Evolutionary conservation across 1,139 yeast genomes (phyloP).

Genomic region (Scheffersomyces quercinus): DNA sequence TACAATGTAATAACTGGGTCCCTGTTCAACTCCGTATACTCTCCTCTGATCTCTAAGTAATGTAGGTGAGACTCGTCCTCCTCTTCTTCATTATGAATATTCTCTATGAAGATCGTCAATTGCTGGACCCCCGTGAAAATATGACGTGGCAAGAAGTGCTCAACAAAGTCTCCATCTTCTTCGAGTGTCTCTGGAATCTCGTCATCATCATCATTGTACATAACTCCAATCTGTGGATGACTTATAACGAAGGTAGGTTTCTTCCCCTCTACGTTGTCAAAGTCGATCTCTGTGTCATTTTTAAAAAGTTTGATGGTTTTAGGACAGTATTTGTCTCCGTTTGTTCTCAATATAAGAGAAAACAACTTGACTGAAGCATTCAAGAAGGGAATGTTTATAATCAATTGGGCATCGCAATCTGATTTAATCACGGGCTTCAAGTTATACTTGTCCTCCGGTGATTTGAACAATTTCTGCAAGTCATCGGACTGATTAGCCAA

Average conservation of each 20-base stretch:
- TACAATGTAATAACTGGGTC: constrained; percentile 77
- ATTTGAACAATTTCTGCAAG: constrained; percentile 52
- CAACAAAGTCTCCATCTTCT: constrained; percentile 62
- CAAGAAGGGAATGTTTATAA: constrained; percentile 71
- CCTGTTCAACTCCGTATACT: constrained; percentile 57
- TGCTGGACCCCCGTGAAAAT: constrained; percentile 70
- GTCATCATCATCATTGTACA: constrained; percentile 34
- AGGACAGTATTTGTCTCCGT: constrained; percentile 68
- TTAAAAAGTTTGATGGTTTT: constrained; percentile 68
- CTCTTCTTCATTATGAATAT: constrained; percentile 46
- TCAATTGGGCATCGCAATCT: constrained; percentile 81
- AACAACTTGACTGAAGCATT: constrained; percentile 73
- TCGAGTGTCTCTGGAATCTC: constrained; percentile 33
- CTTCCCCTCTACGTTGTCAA: constrained; percentile 55
- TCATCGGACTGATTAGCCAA: constrained; percentile 53
- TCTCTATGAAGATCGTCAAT: constrained; percentile 65
- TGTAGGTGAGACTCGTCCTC: constrained; percentile 56
- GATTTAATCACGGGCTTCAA: constrained; percentile 57
- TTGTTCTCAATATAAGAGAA: constrained; percentile 69
- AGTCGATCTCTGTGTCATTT: constrained; percentile 69
- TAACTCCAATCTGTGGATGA: constrained; percentile 65
- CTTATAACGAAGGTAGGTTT: constrained; percentile 54
- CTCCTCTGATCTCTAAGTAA: constrained; percentile 82
- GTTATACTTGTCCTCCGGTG: constrained; percentile 39
- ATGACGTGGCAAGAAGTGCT: constrained; percentile 78